Evolutionary conservation across 2,329 filamentous ascomycete species (phyloP), one percentile per base, ranked within the genome.

Genomic region (Penicillium crustosum): DNA sequence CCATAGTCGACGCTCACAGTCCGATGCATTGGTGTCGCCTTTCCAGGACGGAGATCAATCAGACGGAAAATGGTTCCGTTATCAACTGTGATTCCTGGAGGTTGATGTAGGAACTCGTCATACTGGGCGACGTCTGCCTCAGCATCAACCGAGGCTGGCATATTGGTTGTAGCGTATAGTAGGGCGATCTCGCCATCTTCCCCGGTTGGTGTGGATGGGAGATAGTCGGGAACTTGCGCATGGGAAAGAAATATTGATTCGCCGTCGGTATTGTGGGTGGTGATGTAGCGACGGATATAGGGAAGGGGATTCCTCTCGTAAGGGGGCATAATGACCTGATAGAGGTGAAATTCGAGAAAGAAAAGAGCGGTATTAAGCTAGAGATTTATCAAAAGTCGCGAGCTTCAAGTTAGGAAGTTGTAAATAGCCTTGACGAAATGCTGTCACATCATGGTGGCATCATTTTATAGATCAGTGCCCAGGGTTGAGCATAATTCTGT

Each of bases 1-100:
- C 73, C 72, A 57, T 74, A 77, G 49, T 77, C 74, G 9, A 77
- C 13, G 41, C 69, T 73, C 2, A 75, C 64, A 3, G 75, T 74
- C 1, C 75, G 67, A 61, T 77, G 73, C 70, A 76, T 73, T 0
- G 73, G 73, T 0, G 65, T 72, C 5, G 60, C 57, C 42, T 68
- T 67, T 3, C 71, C 70, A 0, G 75, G 75, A 17, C 63, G 64
- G 21, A 76, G 63, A 52, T 75, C 73, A 38, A 77, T 67, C 19
- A 70, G 61, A 5, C 75, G 66, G 52, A 74, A 65, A 4, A 74
- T 64, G 0, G 71, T 72, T 15, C 75, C 75, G 8, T 58, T 39
- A 1, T 62, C 62, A 0, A 71, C 66, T 0, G 70, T 72, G 13
- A 76, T 59, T 0, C 70, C 74, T 0, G 73, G 72, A 1, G 72